Base-by-base conservation (phyloP, 176 grass and related monocot genomes). In the Thinopyrum elongatum region DNA sequence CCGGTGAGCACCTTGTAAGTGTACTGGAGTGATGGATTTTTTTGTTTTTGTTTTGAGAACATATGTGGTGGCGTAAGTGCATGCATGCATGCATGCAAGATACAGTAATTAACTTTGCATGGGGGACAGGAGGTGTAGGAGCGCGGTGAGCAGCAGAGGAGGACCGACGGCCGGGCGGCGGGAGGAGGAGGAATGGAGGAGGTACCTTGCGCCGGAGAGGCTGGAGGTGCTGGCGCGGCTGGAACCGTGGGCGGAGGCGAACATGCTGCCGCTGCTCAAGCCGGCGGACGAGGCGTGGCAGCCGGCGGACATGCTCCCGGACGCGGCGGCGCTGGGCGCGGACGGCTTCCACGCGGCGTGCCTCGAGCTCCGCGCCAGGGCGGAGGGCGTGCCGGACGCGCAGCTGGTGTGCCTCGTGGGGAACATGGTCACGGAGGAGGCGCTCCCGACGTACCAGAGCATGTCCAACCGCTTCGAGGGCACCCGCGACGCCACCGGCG, bases 351-450 rank as follows among this genome's bases (percentile, higher is more conserved):
- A 81, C 51, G 76, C 73, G 10, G 89, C 94, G 19, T 89, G 82
- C 63, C 36, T 75, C 55, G 89, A 90, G 0, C 81, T 98, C 70
- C 90, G 89, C 22, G 76, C 62, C 39, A 74, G 87, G 21, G 82
- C 93, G 4, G 82, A 85, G 0, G 82, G 57, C 12, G 70, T 98
- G 15, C 87, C 91, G 2, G 93, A 98, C 77, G 85, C 83, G 10
- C 79, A 74, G n/a, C 89, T 98, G 27, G 93, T 92, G 72, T 95
- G 83, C 82, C 87, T 95, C 0, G 91, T 95, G 3, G 91, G 89
- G 10, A 94, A 98, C 85, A 95, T 98, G 95, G 85, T 95, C 5
- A 98, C 95, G 16, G 95, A 98, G 85, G 95, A 98, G 93, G 95
- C 95, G 29, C 66, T 95, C 42, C 95, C 95, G 3, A 98, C 95